Base-by-base conservation (phyloP, 1,284 basidiomycete genomes). In the Boletus nobilissimus region DNA sequence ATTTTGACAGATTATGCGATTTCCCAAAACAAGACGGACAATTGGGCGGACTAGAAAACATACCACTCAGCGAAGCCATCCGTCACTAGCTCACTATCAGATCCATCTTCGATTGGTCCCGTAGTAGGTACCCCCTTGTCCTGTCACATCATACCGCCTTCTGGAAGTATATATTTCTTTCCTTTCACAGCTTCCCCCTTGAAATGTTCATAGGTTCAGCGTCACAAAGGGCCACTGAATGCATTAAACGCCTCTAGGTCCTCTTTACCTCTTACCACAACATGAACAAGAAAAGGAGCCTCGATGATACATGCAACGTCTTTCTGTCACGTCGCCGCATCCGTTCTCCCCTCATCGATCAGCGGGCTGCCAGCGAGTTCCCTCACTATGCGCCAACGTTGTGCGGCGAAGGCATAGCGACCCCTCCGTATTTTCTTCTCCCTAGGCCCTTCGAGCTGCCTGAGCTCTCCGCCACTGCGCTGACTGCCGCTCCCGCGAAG, bases 281-380 rank as follows among this genome's bases (percentile, higher is more conserved):
- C 76, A 86, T 86, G 84, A 74, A 29, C 76, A 77, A 77, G 71
- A 82, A 74, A 64, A 76, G 65, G 62, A 86, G 85, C 74, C 84
- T 85, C 72, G 85, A 85, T 71, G 84, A 85, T 68, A 78, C 83
- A 2, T 85, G 85, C 79, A 72, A 79, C 72, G 60, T 85, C 22
- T 84, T 85, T 69, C 75, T 85, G 48, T 83, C 84, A 26, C 85
- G 81, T 57, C 70, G 74, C 46, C 78, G 74, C 36, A n/a, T 69
- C 29, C 74, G 73, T 40, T 74, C 82, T 36, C 80, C 80, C 22
- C 63, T 73, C 32, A 3, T 34, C 36, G 38, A 38, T 36, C 77
- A 82, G 19, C 72, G 77, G 3, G 29, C 78, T 34, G 63, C 75
- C 13, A 84, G 78, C 51, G 80, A 81, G 70, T 71, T 73, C 26